Evolutionary conservation across 371 early-diverging fungal genomes (phyloP), one percentile per base, ranked within the genome.

Genomic region (Amoeboaphelidium protococcarum): DNA sequence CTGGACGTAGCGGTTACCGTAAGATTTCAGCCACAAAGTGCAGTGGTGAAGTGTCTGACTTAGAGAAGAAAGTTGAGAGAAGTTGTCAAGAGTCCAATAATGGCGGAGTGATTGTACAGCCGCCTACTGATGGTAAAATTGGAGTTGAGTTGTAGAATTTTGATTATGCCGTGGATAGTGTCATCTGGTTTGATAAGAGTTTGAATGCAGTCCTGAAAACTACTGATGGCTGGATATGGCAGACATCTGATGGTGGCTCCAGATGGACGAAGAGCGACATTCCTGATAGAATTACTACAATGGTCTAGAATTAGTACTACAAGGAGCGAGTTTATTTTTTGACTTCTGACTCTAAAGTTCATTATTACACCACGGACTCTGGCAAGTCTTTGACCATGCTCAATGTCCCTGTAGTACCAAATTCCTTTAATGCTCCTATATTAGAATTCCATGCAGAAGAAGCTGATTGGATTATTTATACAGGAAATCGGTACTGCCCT

Each of bases 1-100:
- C 69, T 37, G 85, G 72, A 1, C 77, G 80, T 0, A 79, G 82
- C 2, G 90, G 91, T 0, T 90, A 81, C 55, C 78, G 87, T 22
- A 71, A 75, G 51, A 74, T 88, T 41, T 76, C 83, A 3, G 83
- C 82, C 42, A 74, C 82, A 57, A 69, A 66, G 0, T 85, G 81
- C 60, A 45, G 65, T 49, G 47, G 64, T 46, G 57, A 58, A 49
- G 40, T 54, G 54, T 52, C 21, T 64, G 63, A 41, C 67, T 68
- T 42, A 60, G 71, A 25, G 68, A 59, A 13, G 63, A 67, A 25
- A 62, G 63, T 46, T 45, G 16, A 6, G 10, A 31, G 37, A 31
- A 31, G 16, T 16, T n/a, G n/a, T n/a, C n/a, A n/a, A n/a, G n/a
- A n/a, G n/a, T n/a, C n/a, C n/a, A n/a, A n/a, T n/a, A n/a, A n/a